These are phyloP conservation scores for Xylariaceae sp. DNA, from an alignment of 2,329 filamentous ascomycete species.

Conservation along the genomic window DNA sequence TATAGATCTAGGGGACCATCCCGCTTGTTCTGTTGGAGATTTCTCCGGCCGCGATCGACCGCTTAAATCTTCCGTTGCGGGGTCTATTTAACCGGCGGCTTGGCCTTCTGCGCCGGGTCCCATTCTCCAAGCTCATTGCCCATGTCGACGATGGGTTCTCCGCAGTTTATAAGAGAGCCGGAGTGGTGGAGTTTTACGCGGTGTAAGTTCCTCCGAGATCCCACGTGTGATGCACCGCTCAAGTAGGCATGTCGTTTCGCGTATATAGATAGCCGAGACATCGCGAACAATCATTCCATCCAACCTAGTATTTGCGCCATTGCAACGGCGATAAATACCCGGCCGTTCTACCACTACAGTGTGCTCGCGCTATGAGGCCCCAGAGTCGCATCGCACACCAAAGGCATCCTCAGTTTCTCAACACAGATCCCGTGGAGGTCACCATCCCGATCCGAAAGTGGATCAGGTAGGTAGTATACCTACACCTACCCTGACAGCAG, in stretches of 20 bases:
- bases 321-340: too few species aligned
- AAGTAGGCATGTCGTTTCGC: background rate
- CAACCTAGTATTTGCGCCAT: too few species aligned
- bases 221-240: background rate
- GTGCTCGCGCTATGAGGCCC: too few species aligned
- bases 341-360: too few species aligned
- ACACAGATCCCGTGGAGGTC: too few species aligned
- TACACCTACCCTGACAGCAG: too few species aligned
- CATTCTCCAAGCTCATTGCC: background rate
- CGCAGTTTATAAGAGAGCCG: background rate
- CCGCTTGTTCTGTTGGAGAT: background rate
- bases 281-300: background rate
- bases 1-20: background rate
- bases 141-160: background rate
- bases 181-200: background rate
- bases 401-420: too few species aligned
- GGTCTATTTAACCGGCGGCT: slow-evolving; percentile 13
- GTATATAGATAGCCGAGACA: background rate
- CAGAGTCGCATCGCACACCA: too few species aligned
- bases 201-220: background rate
- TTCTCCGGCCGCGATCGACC: slow-evolving; percentile 4
- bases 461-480: too few species aligned
- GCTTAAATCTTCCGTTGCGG: background rate
- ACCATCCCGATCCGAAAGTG: too few species aligned
- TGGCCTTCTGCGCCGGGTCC: background rate